Base-by-base conservation (phyloP, 139 green algal genomes). In the Coccomyxa sp. region DNA sequence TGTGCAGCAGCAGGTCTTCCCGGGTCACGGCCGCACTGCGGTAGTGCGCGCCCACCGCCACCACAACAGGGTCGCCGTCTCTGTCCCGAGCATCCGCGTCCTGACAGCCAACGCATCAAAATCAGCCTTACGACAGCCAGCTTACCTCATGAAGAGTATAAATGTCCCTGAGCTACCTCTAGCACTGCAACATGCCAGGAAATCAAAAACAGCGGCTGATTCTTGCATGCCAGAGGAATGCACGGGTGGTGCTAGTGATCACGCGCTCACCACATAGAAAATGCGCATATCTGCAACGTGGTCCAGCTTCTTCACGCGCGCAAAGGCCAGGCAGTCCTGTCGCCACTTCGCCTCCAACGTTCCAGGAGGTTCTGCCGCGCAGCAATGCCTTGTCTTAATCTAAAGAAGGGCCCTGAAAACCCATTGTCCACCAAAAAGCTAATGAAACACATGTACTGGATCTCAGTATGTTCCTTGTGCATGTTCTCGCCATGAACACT, bases 201-300 rank as follows among this genome's bases (percentile, higher is more conserved):
- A 51, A 11, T 7, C 38, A 51, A n/a, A n/a, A n/a, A 51, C 38
- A 51, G 38, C 38, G 7, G 38, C 38, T 7, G 21, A 10, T 78
- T 32, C n/a, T 38, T 78, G 21, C 23, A 57, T 32, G 71, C n/a
- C n/a, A 21, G 23, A 32, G 57, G n/a, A 78, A 45, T 3, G 1
- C 63, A 25, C 10, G 63, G 18, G 63, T 9, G 10, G 7, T 71
- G 18, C 63, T 71, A 4, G 63, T 71, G 21, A 25, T 14, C 4
- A 71, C 4, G 63, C 21, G 51, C 77, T 30, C 13, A 81, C 77
- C 77, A 71, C 21, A 58, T 82, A 82, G 59, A 76, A 23, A 13
- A 76, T 58, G 58, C 79, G 79, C 79, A 82, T 82, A 3, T 82
- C 79, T 15, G 13, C n/a, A 27, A 76, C 79, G 59, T 82, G 79